Evolutionary conservation across 2,329 filamentous ascomycete species (phyloP), one percentile per base, ranked within the genome.

Genomic region (Aspergillus bombycis): DNA sequence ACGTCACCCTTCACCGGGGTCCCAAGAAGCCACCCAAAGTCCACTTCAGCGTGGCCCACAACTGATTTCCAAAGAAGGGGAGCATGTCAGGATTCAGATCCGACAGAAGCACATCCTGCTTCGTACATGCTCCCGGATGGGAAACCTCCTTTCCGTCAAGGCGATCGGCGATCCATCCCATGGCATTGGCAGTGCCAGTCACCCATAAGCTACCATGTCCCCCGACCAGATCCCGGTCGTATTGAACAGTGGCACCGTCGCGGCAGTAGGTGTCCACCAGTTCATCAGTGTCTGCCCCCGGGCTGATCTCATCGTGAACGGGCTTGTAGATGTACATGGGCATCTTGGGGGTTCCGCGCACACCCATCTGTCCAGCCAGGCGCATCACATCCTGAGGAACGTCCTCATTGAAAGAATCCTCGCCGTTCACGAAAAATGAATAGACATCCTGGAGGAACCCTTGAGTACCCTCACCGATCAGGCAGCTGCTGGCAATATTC

Each of bases 271-370:
- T 65, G 19, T 66, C 52, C 1, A 75, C 66, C 41, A 75, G 54
- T 3, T 61, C 61, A 64, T 75, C 72, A 5, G 71, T 74, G 53
- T 74, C 69, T 4, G 52, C 63, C 0, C 74, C 60, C 3, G 69
- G 64, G 26, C 68, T 71, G 21, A 77, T 67, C 57, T 76, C 73
- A 62, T 77, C 75, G 2, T 66, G 60, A 12, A 68, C 66, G 6
- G 72, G 69, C 55, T 77, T 74, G 57, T 77, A 76, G 7, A 72
- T 61, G 54, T 71, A 76, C 21, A 68, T 46, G 26, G 60, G 60
- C 46, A 62, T 58, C 26, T 38, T 36, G 16, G 60, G 60, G 8
- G 48, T 53, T 2, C 54, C 60, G 5, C 7, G 43, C 6, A 48
- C 9, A 9, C 67, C 67, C 65, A 68, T 62, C 45, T 64, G 60